These are phyloP conservation scores for Theileria annulata DNA, from an alignment of 169 alveolate genomes.

Conservation along the genomic window DNA sequence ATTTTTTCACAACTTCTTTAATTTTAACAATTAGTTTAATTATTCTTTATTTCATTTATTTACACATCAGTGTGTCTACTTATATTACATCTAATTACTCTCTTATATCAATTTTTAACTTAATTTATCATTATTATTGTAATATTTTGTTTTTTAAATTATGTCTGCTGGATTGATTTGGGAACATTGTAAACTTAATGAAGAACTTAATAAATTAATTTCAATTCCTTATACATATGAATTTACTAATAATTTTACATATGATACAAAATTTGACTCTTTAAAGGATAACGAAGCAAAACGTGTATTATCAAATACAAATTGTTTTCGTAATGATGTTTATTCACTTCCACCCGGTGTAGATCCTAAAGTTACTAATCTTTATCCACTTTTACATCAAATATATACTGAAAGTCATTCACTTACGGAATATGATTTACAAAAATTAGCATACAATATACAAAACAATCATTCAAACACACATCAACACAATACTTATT, in stretches of 20 bases:
- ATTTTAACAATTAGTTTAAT: background rate
- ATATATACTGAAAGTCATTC: slow-evolving; percentile 36
- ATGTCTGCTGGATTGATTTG: slow-evolving; percentile 56
- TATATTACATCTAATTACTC: no score
- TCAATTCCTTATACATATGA: background rate
- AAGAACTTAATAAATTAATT: slow-evolving; percentile 25
- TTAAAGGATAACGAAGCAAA: no score
- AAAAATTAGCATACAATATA: slow-evolving; percentile 42
- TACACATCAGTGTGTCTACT: background rate
- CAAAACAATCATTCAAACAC: background rate
- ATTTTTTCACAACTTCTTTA: no score
- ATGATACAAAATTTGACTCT: no score
- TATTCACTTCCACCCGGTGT: slow-evolving; percentile 40
- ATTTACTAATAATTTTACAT: no score
- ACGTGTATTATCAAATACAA: slow-evolving; percentile 36
- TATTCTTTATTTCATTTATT: no score
- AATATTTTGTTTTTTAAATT: background rate
- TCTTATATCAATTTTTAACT: no score
- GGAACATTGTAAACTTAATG: slow-evolving; percentile 47
- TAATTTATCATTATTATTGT: no score
- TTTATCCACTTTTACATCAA: slow-evolving; percentile 48
- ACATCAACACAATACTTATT: background rate
- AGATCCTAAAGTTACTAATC: slow-evolving; percentile 22
- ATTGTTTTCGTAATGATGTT: slow-evolving; percentile 35
- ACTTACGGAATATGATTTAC: slow-evolving; percentile 33